Conservation (phyloP, 2,329 filamentous ascomycete genomes). For the Alternaria sp. region DNA sequence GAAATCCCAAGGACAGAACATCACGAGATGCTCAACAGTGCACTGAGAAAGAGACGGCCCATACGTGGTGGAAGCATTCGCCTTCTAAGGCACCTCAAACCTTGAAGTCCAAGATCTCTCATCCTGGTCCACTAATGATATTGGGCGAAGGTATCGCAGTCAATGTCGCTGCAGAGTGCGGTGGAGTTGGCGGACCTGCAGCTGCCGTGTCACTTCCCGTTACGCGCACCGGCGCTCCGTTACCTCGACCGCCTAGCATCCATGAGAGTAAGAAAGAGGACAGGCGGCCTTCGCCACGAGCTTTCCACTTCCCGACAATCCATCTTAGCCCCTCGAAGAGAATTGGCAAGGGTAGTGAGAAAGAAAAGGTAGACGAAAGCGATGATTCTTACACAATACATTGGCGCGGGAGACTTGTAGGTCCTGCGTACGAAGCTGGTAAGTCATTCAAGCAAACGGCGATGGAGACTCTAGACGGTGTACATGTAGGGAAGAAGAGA, state of each 20-base stretch:
- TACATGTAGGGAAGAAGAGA: slow-evolving; percentile 15
- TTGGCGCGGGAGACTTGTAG: slow-evolving; percentile 20
- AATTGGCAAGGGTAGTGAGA: not conserved
- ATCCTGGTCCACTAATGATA: slow-evolving; percentile 23
- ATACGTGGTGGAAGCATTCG: slow-evolving; percentile 13
- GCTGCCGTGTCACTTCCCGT: slow-evolving; percentile 17
- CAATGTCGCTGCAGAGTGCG: slow-evolving; percentile 24
- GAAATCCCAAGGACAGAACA: not conserved
- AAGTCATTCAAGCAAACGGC: slow-evolving; percentile 8
- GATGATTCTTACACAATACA: slow-evolving; percentile 8
- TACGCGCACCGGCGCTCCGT: slow-evolving; percentile 1
- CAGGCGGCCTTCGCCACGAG: not conserved
- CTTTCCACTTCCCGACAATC: not conserved
- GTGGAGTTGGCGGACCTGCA: slow-evolving; percentile 25
- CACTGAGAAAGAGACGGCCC: not conserved
- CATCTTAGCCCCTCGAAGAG: not conserved
- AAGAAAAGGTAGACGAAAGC: slow-evolving; percentile 3
- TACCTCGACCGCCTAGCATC: not conserved
- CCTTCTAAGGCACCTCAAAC: slow-evolving; percentile 5
- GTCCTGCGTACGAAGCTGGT: slow-evolving; percentile 6
- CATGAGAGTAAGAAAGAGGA: not conserved
- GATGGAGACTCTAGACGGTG: slow-evolving; percentile 2
- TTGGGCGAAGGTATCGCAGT: slow-evolving; percentile 5
- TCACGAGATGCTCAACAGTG: not conserved
- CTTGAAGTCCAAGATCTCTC: slow-evolving; percentile 37